Base-by-base conservation (phyloP, 2,329 filamentous ascomycete genomes). In the Penicillium olsonii region DNA sequence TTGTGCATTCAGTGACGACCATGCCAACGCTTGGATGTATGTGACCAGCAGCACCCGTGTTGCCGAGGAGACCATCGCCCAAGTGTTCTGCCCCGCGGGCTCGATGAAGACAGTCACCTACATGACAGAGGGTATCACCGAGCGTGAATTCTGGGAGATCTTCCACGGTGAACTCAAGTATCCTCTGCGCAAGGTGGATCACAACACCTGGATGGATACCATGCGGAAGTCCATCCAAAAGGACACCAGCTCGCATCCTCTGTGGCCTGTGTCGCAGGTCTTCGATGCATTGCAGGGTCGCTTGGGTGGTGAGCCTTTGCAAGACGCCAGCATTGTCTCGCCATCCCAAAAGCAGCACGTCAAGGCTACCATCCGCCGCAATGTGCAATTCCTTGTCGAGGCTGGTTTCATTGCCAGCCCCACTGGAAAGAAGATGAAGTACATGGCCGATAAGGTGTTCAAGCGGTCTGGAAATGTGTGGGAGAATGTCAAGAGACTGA, bases 401-500 rank as follows among this genome's bases (percentile, higher is more conserved):
- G 48, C 41, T 2, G 52, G 54, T 0, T 54, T 52, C 51, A 43
- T 52, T 24, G 52, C 52, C 22, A 52, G 48, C n/a, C 52, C 48
- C 10, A 48, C 52, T 10, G 52, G 52, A 9, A 52, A 52, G 45
- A 54, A 54, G 29, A 46, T 51, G 44, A 45, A 51, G 22, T 54
- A 54, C 14, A 43, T 52, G 39, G 45, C 48, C 18, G 52, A 49
- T 12, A 54, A 54, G 52, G 52, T 52, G 40, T 54, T 54, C 37
- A 41, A 49, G 38, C 45, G 48, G 19, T 48, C 48, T 14, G 52
- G 48, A 10, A 52, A 52, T 52, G 52, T 54, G 5, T 54, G 52
- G 52, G 48, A 54, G 37, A 49, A 52, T 48, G 45, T 54, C 12
- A 54, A 54, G 52, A 43, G 45, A 34, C 45, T 52, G 52, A 43